Base-by-base conservation (phyloP, 805 yeast genomes). In the Suhomyces tanzawaensis region DNA sequence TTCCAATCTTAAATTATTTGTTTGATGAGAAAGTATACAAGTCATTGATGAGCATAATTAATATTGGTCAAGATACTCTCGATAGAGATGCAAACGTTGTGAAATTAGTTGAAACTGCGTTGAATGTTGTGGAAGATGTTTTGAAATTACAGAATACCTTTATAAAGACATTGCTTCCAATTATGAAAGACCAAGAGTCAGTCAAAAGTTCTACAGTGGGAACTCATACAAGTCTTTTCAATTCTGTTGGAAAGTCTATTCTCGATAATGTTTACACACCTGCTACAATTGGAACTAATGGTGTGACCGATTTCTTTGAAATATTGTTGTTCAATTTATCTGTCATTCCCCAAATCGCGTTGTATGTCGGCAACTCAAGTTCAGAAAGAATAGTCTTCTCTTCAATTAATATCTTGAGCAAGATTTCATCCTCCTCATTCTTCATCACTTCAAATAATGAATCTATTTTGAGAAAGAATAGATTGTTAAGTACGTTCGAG, bases 291-390 rank as follows among this genome's bases (percentile, higher is more conserved):
- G 82, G 85, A 5, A 71, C 80, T 2, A 81, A 75, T 48, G 89
- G 86, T 0, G 53, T 81, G 6, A 62, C 74, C 11, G 74, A 84
- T 3, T 85, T 85, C 47, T 79, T 71, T 51, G 95, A 87, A 51
- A 82, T 90, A 0, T 63, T 90, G 7, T 61, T 85, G 17, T 79
- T 81, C 57, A 76, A 85, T 44, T 61, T 89, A n/a, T 76, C 88
- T 0, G 63, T 85, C 7, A 72, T 90, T 16, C 85, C 86, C 0
- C 85, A 85, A 45, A 57, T 89, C 31, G 84, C 93, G 0, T 60
- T 89, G 13, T 87, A 86, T 51, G 79, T 84, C 35, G 88, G 95
- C 1, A 64, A 80, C 1, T 55, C 71, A 4, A 69, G 79, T 40
- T 44, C 62, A 7, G 49, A 60, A 1, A 17, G 25, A 9, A 62